A percentile compares a stretch with the other conserved stretches of the same genome.
Conservation (phyloP, 2,329 filamentous ascomycete genomes). For the Colletotrichum magnum region DNA sequence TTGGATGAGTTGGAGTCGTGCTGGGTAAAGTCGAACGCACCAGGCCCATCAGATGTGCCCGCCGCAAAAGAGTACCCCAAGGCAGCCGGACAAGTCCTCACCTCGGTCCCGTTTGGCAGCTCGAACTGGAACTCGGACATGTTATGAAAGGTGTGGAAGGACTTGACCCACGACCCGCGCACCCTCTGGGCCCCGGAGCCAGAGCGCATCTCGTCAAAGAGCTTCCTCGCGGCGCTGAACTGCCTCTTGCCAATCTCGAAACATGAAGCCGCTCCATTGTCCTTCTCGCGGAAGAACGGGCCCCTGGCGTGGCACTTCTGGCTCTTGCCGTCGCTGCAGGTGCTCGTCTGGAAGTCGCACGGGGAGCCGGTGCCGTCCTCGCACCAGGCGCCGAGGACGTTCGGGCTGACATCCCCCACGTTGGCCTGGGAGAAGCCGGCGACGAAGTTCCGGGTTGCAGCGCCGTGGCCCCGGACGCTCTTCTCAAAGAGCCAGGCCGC, state of each 20-base stretch:
- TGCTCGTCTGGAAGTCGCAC: slow-evolving; percentile 83
- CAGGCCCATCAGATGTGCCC: slow-evolving; percentile 90
- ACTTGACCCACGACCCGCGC: slow-evolving; percentile 76
- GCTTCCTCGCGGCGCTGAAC: slow-evolving; percentile 69
- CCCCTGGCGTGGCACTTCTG: slow-evolving; percentile 80
- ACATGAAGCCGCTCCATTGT: slow-evolving; percentile 81
- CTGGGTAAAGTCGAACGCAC: slow-evolving; percentile 91
- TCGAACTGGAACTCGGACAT: slow-evolving; percentile 81
- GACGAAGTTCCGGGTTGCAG: slow-evolving; percentile 78
- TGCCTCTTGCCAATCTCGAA: slow-evolving; percentile 81
- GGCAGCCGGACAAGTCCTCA: slow-evolving; percentile 85
- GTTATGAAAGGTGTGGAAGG: slow-evolving; percentile 86
- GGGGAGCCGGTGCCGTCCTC: slow-evolving; percentile 81
- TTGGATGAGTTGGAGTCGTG: slow-evolving; percentile 79
- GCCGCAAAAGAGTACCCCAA: slow-evolving; percentile 92
- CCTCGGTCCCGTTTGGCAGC: slow-evolving; percentile 78
- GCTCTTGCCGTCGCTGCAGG: slow-evolving; percentile 77
- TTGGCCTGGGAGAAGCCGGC: slow-evolving; percentile 93
- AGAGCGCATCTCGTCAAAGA: slow-evolving; percentile 49
- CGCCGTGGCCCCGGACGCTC: slow-evolving; percentile 66
- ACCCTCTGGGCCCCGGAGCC: slow-evolving; percentile 62
- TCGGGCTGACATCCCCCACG: slow-evolving; percentile 90
- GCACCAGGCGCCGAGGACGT: slow-evolving; percentile 86
- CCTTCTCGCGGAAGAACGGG: slow-evolving; percentile 74
- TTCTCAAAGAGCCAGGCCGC: slow-evolving; percentile 88